Evolutionary conservation across 768 basidiomycete genomes (phyloP).

Genomic region (Trametes gibbosa): DNA sequence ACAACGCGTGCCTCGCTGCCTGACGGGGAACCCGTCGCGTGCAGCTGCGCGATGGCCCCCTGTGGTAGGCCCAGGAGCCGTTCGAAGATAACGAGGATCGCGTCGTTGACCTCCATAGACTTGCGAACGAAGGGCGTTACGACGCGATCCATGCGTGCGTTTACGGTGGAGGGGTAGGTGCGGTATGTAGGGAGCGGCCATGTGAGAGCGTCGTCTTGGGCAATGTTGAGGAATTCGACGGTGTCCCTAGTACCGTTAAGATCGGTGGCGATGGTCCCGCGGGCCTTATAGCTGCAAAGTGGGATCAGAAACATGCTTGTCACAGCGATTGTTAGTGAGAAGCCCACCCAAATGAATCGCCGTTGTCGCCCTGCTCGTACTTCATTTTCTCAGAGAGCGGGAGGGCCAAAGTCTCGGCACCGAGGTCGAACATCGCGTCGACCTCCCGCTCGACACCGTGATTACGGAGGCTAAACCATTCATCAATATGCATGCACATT

Average conservation of each 20-base stretch:
- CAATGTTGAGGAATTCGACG: conserved; percentile 62
- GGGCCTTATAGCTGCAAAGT: conserved; percentile 52
- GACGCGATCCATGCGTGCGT: conserved; percentile 46
- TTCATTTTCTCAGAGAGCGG: conserved; percentile 56
- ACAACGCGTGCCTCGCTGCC: conserved; percentile 59
- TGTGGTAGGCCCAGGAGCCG: conserved; percentile 50
- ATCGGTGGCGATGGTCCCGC: conserved; percentile 61
- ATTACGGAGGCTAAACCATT: conserved; percentile 45
- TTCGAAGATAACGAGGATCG: conserved; percentile 55
- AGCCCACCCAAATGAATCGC: conserved; percentile 39
- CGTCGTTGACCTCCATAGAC: conserved; percentile 54
- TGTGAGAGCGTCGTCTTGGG: conserved; percentile 66
- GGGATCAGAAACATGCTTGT: neutral
- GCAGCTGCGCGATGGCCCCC: conserved; percentile 44
- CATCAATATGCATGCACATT: neutral
- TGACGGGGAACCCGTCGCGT: conserved; percentile 45
- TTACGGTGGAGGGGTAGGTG: conserved; percentile 54
- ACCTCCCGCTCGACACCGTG: conserved; percentile 50
- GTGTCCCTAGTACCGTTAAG: conserved; percentile 54
- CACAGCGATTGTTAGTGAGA: neutral
- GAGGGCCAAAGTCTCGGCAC: conserved; percentile 50
- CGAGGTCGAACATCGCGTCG: conserved; percentile 53
- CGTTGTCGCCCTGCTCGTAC: conserved; percentile 54
- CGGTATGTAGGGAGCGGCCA: conserved; percentile 54
- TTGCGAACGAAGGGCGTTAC: conserved; percentile 57